Evolutionary conservation across 2,329 filamentous ascomycete species (phyloP).

Genomic region (Fusarium proliferatum): DNA sequence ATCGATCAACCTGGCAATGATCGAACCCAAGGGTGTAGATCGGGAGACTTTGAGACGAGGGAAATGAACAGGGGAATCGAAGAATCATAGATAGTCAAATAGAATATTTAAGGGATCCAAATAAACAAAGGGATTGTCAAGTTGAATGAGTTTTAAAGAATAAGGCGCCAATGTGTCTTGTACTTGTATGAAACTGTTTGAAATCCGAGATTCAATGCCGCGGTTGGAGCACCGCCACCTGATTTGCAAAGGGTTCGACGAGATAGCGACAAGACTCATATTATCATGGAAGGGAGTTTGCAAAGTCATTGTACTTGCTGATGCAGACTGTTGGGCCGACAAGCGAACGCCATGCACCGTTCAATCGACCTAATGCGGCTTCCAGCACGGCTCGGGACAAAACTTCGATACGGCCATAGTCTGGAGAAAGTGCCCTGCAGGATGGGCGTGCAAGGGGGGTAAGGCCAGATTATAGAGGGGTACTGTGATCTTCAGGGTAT

Average conservation of each 20-base stretch:
- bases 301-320: not conserved
- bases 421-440: not conserved
- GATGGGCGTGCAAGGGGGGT: not conserved
- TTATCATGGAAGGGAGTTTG: not conserved
- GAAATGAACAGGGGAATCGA: not conserved
- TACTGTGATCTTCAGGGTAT: not conserved
- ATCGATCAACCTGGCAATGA: not conserved
- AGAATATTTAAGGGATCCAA: fast-evolving
- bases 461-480: not conserved
- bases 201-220: not conserved
- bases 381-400: not conserved
- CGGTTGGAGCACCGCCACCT: not conserved
- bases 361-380: not conserved
- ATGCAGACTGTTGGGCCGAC: not conserved
- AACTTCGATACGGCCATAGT: not conserved
- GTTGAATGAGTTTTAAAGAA: not conserved
- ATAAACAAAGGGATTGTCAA: not conserved
- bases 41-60: not conserved
- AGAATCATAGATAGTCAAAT: not conserved
- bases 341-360: not conserved
- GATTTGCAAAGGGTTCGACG: not conserved
- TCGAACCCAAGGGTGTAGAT: not conserved
- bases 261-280: not conserved
- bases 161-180: not conserved
- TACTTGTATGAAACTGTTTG: not conserved